Percentiles rank a stretch among this genome's conserved stretches.
Conservation (phyloP, 768 basidiomycete species). For the Sarcodon aspratus region DNA sequence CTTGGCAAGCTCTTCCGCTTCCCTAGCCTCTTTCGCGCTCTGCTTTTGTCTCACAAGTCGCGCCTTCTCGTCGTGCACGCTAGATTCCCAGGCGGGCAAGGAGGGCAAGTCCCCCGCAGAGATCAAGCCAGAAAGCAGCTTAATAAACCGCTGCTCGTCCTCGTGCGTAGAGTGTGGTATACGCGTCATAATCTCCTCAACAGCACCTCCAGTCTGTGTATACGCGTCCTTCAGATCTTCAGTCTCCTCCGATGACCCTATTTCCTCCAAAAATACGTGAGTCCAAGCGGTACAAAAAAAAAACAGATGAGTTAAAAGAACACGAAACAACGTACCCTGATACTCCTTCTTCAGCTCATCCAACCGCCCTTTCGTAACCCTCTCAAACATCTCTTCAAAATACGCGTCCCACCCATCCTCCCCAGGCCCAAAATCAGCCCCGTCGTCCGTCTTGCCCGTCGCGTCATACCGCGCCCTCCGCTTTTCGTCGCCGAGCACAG, state of each 20-base stretch:
- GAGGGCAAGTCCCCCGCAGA: constrained; percentile 41
- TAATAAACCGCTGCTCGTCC: constrained; percentile 81
- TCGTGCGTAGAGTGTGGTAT: constrained; percentile 78
- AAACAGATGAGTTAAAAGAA: background rate
- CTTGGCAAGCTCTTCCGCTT: constrained; percentile 77
- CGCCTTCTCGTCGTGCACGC: constrained; percentile 72
- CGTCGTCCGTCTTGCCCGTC: constrained; percentile 81
- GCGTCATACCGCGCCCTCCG: constrained; percentile 68
- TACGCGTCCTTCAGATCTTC: constrained; percentile 75
- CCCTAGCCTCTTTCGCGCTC: constrained; percentile 67
- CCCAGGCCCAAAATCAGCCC: constrained; percentile 53
- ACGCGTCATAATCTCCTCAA: constrained; percentile 72
- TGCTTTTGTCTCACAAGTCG: constrained; percentile 63
- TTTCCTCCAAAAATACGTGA: too few relatives aligned
- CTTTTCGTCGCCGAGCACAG: constrained; percentile 73
- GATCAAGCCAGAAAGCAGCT: constrained; percentile 58
- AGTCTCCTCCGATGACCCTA: constrained; percentile 68
- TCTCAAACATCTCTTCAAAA: constrained; percentile 83
- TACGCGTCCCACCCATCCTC: constrained; percentile 94
- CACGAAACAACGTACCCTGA: constrained; percentile 48
- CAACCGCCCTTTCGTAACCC: constrained; percentile 74
- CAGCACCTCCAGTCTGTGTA: constrained; percentile 52
- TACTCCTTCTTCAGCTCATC: constrained; percentile 93
- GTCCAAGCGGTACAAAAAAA: constrained; percentile 30
- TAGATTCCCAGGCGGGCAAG: constrained; percentile 53